These are phyloP conservation scores for Zygoascus ofunaensis DNA, from an alignment of 805 yeast species.

Conservation along the genomic window DNA sequence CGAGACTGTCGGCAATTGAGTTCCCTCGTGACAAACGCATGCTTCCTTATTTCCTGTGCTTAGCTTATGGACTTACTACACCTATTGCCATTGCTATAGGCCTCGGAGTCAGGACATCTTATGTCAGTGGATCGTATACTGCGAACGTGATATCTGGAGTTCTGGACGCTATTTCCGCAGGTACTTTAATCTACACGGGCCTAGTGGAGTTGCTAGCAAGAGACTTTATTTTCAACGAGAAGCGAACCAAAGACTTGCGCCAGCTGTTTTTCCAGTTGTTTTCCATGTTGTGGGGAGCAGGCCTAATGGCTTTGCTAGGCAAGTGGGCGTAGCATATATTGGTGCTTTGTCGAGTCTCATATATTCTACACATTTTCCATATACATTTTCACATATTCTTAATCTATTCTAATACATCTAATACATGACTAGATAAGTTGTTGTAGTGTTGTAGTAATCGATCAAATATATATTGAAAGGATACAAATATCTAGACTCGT, in stretches of 20 bases:
- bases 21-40: conserved; percentile 42
- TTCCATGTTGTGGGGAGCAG: conserved; percentile 47
- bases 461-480: too few relatives aligned
- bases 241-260: conserved; percentile 33
- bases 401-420: too few relatives aligned
- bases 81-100: conserved; percentile 71
- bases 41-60: conserved; percentile 44
- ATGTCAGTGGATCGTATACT: conserved; percentile 44
- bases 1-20: conserved; percentile 51
- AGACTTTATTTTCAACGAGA: conserved; percentile 48
- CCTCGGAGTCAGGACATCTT: conserved; percentile 54
- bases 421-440: too few relatives aligned
- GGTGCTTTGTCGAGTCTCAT: too few relatives aligned
- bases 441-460: too few relatives aligned
- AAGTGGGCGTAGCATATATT: conserved; percentile 69
- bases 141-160: conserved; percentile 54
- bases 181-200: conserved; percentile 63
- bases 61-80: conserved; percentile 50
- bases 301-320: conserved; percentile 65
- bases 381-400: too few relatives aligned
- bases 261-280: conserved; percentile 36
- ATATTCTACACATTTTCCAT: too few relatives aligned
- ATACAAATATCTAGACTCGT: too few relatives aligned
- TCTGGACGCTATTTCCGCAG: conserved; percentile 62
- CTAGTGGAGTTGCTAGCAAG: conserved; percentile 68